A percentile compares a stretch with the other conserved stretches of the same genome.
These are phyloP conservation scores for Lodderomyces orthopsilosis DNA, from an alignment of 1,139 yeast species.

Conservation along the genomic window DNA sequence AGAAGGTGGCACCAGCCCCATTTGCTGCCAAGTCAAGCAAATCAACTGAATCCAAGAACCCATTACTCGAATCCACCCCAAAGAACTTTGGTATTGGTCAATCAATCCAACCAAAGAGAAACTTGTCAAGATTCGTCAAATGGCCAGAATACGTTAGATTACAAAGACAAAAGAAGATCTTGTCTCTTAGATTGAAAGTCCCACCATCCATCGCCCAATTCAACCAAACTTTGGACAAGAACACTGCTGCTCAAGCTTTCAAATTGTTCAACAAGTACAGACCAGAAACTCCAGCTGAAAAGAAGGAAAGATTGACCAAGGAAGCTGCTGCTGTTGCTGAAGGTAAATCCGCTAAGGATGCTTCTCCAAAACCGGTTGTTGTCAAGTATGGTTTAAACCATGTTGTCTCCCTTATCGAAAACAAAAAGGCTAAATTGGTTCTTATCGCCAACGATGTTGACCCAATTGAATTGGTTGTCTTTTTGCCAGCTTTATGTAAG, in stretches of 20 bases:
- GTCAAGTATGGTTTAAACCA: constrained; percentile 98
- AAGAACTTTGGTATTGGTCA: constrained; percentile 97
- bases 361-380: constrained; percentile 90
- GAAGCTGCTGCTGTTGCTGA: constrained; percentile 99
- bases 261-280: constrained; percentile 97
- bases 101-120: constrained; percentile 90
- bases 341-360: constrained; percentile 95
- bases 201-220: constrained; percentile 98
- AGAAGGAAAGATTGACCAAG: constrained; percentile 97
- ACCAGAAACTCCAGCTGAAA: constrained; percentile 95
- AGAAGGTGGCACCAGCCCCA: constrained; percentile 80
- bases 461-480: constrained; percentile 95
- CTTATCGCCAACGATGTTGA: constrained; percentile 98
- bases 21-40: constrained; percentile 40
- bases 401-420: constrained; percentile 93
- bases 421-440: constrained; percentile 96
- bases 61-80: constrained; percentile 71
- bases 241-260: constrained; percentile 95
- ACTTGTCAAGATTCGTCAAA: constrained; percentile 93
- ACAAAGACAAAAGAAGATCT: constrained; percentile 91
- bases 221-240: constrained; percentile 93
- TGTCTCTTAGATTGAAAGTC: constrained; percentile 92
- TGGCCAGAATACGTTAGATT: constrained; percentile 98
- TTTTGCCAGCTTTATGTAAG: constrained; percentile 97
- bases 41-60: constrained; percentile 30